Evolutionary conservation across 345 rosid species (phyloP), one percentile per base, ranked within the genome.

Genomic region (Gossypium bickii): DNA sequence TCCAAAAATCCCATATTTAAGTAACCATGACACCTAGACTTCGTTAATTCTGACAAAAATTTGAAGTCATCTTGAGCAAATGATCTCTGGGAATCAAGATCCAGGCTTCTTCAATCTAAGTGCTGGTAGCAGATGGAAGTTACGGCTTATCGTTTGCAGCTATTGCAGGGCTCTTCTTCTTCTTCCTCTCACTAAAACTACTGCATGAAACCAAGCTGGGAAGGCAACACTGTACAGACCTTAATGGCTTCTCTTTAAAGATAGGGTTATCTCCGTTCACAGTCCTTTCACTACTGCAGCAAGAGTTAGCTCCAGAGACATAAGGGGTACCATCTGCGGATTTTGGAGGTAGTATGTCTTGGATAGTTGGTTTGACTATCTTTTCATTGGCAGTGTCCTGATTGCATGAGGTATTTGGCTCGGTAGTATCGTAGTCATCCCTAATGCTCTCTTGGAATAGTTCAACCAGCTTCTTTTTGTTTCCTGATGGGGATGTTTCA

Each of bases 391-490:
- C 70, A 44, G 10, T 12, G 22, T 69, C 76, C 64, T 72, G 68
- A 71, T 47, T 38, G 66, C 20, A 62, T 45, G 80, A 34, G 9
- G 77, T 67, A 38, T 74, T 74, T 60, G 53, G 80, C 45, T 77
- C 76, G 58, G 79, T 82, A 65, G 17, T 81, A 16, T 72, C 77
- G 41, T 77, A 53, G 16, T 85, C 91, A 74, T 85, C 89, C 44
- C 80, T 74, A 12, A 78, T 57, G 71, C 90, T 88, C 51, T 91
- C 93, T 67, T 49, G 82, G 74, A 95, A 93, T 56, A 93, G 90
- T 67, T 95, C 97, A 15, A 79, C 81, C 29, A 95, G 89, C 74
- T 86, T 92, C 97, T 89, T 90, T 80, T 87, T 93, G 82, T 85
- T 87, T 57, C 79, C 79, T 3, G 87, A 67, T 9, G 82, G 82